These are phyloP conservation scores for Volvox reticuliferus DNA, from an alignment of 139 green algal genomes.

Conservation along the genomic window DNA sequence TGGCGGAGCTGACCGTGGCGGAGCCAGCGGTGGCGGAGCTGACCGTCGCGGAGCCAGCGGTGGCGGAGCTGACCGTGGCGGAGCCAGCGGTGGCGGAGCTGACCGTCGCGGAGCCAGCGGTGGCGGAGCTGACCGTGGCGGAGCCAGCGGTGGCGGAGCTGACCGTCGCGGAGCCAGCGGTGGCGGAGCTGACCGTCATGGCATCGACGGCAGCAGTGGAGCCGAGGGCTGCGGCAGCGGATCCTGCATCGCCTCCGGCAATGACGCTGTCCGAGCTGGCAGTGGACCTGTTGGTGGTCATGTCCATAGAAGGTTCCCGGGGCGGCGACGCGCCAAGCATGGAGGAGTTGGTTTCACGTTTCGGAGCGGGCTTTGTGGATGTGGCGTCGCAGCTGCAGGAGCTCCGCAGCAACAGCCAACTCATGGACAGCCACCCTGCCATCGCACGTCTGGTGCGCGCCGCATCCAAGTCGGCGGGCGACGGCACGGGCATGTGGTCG, in stretches of 20 bases:
- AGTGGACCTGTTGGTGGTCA: slow-evolving; percentile 9
- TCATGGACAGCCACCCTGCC: slow-evolving; percentile 1
- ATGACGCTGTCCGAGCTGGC: background rate
- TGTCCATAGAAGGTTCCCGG: slow-evolving; percentile 9
- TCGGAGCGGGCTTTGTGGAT: background rate
- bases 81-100: background rate
- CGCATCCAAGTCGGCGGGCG: background rate
- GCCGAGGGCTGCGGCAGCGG: background rate
- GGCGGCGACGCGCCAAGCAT: background rate
- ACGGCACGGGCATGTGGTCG: slow-evolving; percentile 6
- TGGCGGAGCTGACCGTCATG: background rate
- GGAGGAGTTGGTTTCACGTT: background rate
- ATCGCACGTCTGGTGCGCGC: background rate
- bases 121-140: background rate
- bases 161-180: background rate
- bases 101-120: background rate
- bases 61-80: background rate
- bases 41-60: background rate
- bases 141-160: background rate
- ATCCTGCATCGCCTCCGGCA: background rate
- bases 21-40: background rate
- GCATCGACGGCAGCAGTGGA: background rate
- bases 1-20: background rate
- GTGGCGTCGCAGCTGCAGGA: background rate
- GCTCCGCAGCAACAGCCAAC: background rate